A percentile compares a stretch with the other conserved stretches of the same genome.
phyloP scores from a whole-genome alignment of 371 early-diverging fungal species.

The Cokeromyces recurvatus region DNA sequence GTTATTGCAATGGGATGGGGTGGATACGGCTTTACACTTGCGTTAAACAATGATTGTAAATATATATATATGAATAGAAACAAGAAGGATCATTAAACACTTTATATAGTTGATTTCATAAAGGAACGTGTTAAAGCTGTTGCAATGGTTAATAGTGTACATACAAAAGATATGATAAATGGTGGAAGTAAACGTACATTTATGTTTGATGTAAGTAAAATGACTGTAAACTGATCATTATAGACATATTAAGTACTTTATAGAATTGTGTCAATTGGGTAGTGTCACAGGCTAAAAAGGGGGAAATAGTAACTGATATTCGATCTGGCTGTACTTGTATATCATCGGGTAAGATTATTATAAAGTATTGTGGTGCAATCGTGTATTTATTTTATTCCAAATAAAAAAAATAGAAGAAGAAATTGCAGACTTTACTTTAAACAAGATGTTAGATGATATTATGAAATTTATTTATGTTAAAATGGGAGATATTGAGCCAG shows the following conservation, averaged over 20 bases:
- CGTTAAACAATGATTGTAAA: conserved; percentile 35
- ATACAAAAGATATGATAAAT: conserved; percentile 23
- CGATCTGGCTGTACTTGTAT: conserved; percentile 35
- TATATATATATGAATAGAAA: too few species aligned
- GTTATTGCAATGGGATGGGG: conserved; percentile 39
- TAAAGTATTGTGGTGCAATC: too few species aligned
- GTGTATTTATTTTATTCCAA: too few species aligned
- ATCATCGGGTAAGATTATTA: too few species aligned
- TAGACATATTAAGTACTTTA: too few species aligned
- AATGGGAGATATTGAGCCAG: conserved; percentile 30
- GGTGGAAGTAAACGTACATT: conserved; percentile 26
- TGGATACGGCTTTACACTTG: conserved; percentile 25
- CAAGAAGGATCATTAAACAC: too few species aligned
- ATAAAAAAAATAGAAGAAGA: conserved; percentile 27
- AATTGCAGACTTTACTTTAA: conserved; percentile 33
- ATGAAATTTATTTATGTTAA: conserved; percentile 29
- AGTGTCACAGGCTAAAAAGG: conserved; percentile 19
- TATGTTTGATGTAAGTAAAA: conserved; percentile 33
- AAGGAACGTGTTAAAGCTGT: conserved; percentile 26
- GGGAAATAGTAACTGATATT: conserved; percentile 21
- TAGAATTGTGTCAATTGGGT: conserved; percentile 31
- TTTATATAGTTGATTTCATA: conserved; percentile 27
- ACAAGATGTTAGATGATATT: conserved; percentile 28
- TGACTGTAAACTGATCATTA: too few species aligned
- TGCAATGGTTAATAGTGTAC: conserved; percentile 31